These are phyloP conservation scores for Triticum urartu DNA, from an alignment of 176 grass and related monocot species.

Conservation along the genomic window DNA sequence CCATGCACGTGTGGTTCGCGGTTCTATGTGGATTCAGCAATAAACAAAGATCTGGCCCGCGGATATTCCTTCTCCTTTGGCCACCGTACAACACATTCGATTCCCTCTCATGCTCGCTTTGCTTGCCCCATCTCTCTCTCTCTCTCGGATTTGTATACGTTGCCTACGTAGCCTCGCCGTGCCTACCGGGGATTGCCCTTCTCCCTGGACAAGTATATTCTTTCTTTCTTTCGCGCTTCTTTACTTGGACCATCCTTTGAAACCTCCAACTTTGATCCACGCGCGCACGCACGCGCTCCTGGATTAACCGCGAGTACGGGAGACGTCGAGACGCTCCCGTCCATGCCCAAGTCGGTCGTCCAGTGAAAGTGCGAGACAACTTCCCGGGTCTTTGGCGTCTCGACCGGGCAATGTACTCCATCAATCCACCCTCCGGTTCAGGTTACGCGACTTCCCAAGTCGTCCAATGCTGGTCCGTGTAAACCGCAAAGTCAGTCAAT, in stretches of 20 bases:
- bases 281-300: too few species aligned
- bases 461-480: too few species aligned
- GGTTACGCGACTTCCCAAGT: too few species aligned
- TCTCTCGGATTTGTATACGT: not conserved
- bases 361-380: not conserved
- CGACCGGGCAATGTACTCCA: too few species aligned
- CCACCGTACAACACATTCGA: not conserved
- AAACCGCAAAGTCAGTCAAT: conserved; percentile 33
- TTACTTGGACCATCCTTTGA: too few species aligned
- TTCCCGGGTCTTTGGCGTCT: not conserved
- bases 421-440: too few species aligned
- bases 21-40: not conserved
- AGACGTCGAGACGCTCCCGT: too few species aligned
- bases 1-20: conserved; percentile 2
- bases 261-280: too few species aligned
- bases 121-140: not conserved
- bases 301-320: too few species aligned
- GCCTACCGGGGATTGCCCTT: not conserved
- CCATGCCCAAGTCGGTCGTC: not conserved
- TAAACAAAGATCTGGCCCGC: not conserved
- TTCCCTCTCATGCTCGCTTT: too few species aligned
- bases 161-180: not conserved
- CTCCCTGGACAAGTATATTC: conserved; percentile 17
- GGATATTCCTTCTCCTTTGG: conserved; percentile 9
- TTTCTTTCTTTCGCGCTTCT: not conserved